Evolutionary conservation across 768 basidiomycete species (phyloP).

Genomic region (Suillus variegatus): DNA sequence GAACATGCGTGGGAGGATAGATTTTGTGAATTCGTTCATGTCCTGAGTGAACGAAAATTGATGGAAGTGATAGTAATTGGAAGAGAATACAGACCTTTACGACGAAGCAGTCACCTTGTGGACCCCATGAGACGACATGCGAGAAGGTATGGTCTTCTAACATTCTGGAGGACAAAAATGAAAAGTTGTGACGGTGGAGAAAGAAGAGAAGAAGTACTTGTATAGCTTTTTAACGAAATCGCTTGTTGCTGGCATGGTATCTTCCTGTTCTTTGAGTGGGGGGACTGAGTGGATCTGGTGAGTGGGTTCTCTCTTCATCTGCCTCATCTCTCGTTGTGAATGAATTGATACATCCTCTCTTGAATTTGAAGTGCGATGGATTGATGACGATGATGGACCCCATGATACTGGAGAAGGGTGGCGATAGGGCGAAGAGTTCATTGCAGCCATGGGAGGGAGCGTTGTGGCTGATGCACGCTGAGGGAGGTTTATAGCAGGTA

Average conservation of each 20-base stretch:
- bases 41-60: constrained; percentile 44
- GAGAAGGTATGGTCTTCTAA: constrained; percentile 77
- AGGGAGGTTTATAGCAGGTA: constrained; percentile 13
- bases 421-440: constrained; percentile 31
- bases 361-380: constrained; percentile 40
- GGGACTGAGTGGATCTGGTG: constrained; percentile 27
- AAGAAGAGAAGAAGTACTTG: constrained; percentile 54
- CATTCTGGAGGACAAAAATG: constrained; percentile 57
- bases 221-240: constrained; percentile 95
- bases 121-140: constrained; percentile 81
- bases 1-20: constrained; percentile 88
- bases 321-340: constrained; percentile 24
- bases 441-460: constrained; percentile 22
- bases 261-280: constrained; percentile 49
- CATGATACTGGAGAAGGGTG: constrained; percentile 22
- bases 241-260: constrained; percentile 82
- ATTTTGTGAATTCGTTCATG: constrained; percentile 96
- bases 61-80: background rate
- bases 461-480: constrained; percentile 10
- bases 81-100: constrained; percentile 59
- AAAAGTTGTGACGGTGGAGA: background rate
- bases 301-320: constrained; percentile 32
- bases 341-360: constrained; percentile 41
- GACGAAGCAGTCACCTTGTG: constrained; percentile 84
- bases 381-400: constrained; percentile 21